A percentile compares a stretch with the other conserved stretches of the same genome.
Evolutionary conservation across 805 yeast genomes (phyloP).

Genomic region (Candida namnaoensis): DNA sequence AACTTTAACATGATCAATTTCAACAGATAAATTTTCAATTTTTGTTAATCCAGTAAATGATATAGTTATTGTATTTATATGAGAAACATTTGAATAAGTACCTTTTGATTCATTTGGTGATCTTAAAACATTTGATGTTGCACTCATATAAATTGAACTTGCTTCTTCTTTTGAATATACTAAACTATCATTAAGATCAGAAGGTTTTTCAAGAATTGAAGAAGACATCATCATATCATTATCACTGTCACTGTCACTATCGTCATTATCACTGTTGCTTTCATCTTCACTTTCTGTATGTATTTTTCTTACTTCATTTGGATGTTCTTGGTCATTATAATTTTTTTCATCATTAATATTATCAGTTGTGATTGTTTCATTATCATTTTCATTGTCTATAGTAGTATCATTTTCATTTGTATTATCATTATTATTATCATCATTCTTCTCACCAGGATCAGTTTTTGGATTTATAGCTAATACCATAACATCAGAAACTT

Average conservation of each 20-base stretch:
- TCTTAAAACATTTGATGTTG: constrained; percentile 44
- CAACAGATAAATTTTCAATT: constrained; percentile 21
- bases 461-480: constrained; percentile 31
- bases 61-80: constrained; percentile 24
- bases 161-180: constrained; percentile 64
- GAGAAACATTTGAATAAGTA: constrained; percentile 9
- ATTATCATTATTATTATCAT: constrained; percentile 22
- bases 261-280: constrained; percentile 22
- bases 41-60: constrained; percentile 39
- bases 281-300: constrained; percentile 6
- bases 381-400: constrained; percentile 19
- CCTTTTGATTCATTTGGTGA: constrained; percentile 5
- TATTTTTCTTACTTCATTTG: no score
- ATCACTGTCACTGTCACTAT: constrained; percentile 17
- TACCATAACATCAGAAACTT: constrained; percentile 30
- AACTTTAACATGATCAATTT: constrained; percentile 28
- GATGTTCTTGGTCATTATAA: background rate
- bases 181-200: constrained; percentile 40
- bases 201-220: constrained; percentile 14
- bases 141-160: constrained; percentile 74
- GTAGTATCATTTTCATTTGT: constrained; percentile 21
- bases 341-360: no score
- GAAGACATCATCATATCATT: constrained; percentile 16
- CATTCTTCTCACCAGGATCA: constrained; percentile 12
- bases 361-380: background rate